Evolutionary conservation across 192 early-diverging fungal genomes (phyloP), one percentile per base, ranked within the genome.

Genomic region (Coemansia sp.): DNA sequence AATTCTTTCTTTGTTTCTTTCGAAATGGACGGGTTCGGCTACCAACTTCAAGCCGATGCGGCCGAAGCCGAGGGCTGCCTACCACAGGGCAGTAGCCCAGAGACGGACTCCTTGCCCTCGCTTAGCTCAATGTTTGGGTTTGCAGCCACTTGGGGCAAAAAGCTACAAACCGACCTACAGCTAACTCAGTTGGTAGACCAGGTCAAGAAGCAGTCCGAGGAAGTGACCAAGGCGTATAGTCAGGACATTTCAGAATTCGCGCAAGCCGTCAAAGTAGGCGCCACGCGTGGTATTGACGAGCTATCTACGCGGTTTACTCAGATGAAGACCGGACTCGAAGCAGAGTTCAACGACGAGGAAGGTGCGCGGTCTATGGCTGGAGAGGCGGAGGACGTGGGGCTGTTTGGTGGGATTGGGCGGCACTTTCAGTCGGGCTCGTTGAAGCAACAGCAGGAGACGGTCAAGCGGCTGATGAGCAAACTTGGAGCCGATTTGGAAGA

Each of bases 231-330:
- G 39, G 76, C 77, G 34, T 84, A 84, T 60, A 65, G 62, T 45
- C 77, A 84, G 53, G 81, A 84, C 37, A 62, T 84, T 19, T 32
- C 77, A 0, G 81, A 84, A 65, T 78, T 84, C 67, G 76, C 81
- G 1, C 76, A 84, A 45, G 70, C 71, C 0, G 77, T 84, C 21
- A 68, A 66, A 29, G 66, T 72, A 4, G 81, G 81, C 2, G 81
- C 81, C 4, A 41, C 62, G 0, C 69, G 70, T 2, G 68, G 81
- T 4, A 69, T 84, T n/a, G 77, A 79, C 44, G 76, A 78, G 59
- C 39, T 84, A 37, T 78, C 76, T 0, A 72, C 72, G 19, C 62
- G 71, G 31, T 61, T 84, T 10, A 53, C 41, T 1, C 76, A 78
- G 63, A 63, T 84, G 9, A 78, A 70, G 25, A 55, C 73, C 1